Base-by-base conservation (phyloP, 768 basidiomycete species). In the Pholiota conissans region DNA sequence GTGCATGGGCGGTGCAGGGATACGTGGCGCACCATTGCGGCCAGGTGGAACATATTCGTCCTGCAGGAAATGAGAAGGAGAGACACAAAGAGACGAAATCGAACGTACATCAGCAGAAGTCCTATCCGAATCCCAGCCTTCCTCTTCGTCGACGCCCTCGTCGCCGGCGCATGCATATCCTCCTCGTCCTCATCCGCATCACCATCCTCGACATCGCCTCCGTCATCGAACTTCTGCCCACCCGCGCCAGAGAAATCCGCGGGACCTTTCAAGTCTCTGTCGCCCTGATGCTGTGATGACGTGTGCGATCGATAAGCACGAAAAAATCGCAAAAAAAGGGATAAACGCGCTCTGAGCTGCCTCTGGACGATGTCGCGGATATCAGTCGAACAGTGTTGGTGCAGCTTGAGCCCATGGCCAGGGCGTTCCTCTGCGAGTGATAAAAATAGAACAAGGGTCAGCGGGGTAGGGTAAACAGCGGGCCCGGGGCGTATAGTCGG, bases 351-450 rank as follows among this genome's bases (percentile, higher is more conserved):
- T 29, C 80, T 73, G 37, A 83, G 61, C 67, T 88, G 86, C 51
- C 85, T 79, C 61, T 85, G 77, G 22, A 89, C 80, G 56, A 88
- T 82, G 58, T 78, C 75, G 56, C 81, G 75, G 57, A 83, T 78
- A 65, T 87, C 84, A 14, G 63, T 66, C 3, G 88, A 89, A 69
- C 82, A 84, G 62, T 89, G 89, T 65, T 89, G 85, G 70, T 85
- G 86, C n/a, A 88, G 78, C 69, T 88, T 89, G 62, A 83, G 69
- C 64, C 85, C 82, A 67, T 89, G 88, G 6, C 86, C 86, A 8
- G 83, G 74, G 16, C 83, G 78, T 64, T 84, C 82, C 71, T 85
- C 84, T 85, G 68, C 26, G 29, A 18, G 37, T 30, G 58, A 62
- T 67, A 65, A 65, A 67, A 65, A 66, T 65, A 67, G 65, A 63